Evolutionary conservation across 148 eudicot species (phyloP), one percentile per base, ranked within the genome.

Genomic region (Rhododendron molle): DNA sequence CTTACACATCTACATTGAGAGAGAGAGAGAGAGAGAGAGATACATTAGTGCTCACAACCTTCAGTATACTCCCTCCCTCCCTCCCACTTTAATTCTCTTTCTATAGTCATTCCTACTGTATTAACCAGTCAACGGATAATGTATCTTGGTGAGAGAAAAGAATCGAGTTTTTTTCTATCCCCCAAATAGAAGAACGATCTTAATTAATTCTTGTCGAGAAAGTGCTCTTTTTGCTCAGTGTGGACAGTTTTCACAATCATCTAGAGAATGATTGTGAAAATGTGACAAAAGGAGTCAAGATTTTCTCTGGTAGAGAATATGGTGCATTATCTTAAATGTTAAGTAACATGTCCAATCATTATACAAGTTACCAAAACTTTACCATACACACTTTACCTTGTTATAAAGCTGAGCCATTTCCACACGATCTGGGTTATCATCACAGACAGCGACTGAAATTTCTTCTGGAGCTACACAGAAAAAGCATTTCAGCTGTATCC

Each of bases 331-430:
- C 15, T 0, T 67, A n/a, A 5, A 65, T 15, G 32, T 8, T 3
- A 26, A n/a, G 71, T 65, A 3, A 67, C 32, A 71, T 28, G 7
- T 30, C 14, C 76, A 30, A 5, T 71, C 76, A 28, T 4, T 11
- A 30, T 30, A 71, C 0, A 12, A 26, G 34, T 12, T 28, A 30
- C 76, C 2, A 69, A 28, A 28, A 30, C 74, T 69, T 28, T 32
- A 13, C 36, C 76, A 71, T 14, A 69, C 28, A 30, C 6, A 18
- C 38, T 43, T 54, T 88, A 94, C 98, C 96, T 95, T 91, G 83
- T 95, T 94, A 80, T 92, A 95, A 83, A 92, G 92, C 67, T 87
- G 83, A 73, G 92, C 91, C 87, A 93, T 86, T 83, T 87, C 89
- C 88, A 91, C 84, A 40, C 94, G 94, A 67, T 92, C 89, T 40